Percentiles rank a stretch among this genome's conserved stretches.
These are phyloP conservation scores for Saccharomyces hybrid DNA, from an alignment of 1,139 yeast species.

Conservation along the genomic window DNA sequence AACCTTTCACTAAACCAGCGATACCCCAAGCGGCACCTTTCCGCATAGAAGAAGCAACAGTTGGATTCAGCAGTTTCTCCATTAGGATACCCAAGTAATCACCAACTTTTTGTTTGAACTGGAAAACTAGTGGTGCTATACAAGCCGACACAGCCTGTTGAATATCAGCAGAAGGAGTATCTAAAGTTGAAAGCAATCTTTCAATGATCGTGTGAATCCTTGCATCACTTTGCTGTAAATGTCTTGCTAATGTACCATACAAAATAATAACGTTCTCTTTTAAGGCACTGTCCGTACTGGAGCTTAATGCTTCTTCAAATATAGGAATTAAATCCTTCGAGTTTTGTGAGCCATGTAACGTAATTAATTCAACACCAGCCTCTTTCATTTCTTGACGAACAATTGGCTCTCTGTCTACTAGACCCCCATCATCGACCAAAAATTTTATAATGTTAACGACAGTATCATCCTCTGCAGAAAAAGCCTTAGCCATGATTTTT, in stretches of 20 bases:
- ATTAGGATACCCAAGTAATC: conserved; percentile 52
- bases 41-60: conserved; percentile 48
- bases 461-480: conserved; percentile 31
- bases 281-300: conserved; percentile 50
- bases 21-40: conserved; percentile 96
- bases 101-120: conserved; percentile 45
- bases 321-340: conserved; percentile 71
- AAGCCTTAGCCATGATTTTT: conserved; percentile 48
- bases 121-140: conserved; percentile 69
- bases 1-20: conserved; percentile 87
- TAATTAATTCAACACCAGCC: conserved; percentile 74
- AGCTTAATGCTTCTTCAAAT: conserved; percentile 48
- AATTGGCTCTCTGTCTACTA: conserved; percentile 64
- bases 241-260: conserved; percentile 84
- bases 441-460: conserved; percentile 51
- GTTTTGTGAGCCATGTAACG: conserved; percentile 51
- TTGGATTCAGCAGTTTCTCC: conserved; percentile 46
- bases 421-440: conserved; percentile 51
- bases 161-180: conserved; percentile 82
- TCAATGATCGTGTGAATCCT: conserved; percentile 61
- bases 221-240: conserved; percentile 55
- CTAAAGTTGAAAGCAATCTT: conserved; percentile 64
- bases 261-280: conserved; percentile 78
- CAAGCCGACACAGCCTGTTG: conserved; percentile 83
- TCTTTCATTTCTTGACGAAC: conserved; percentile 82